Conservation (phyloP, 495 filamentous ascomycete genomes). For the Friedmanniomyces endolithicus region DNA sequence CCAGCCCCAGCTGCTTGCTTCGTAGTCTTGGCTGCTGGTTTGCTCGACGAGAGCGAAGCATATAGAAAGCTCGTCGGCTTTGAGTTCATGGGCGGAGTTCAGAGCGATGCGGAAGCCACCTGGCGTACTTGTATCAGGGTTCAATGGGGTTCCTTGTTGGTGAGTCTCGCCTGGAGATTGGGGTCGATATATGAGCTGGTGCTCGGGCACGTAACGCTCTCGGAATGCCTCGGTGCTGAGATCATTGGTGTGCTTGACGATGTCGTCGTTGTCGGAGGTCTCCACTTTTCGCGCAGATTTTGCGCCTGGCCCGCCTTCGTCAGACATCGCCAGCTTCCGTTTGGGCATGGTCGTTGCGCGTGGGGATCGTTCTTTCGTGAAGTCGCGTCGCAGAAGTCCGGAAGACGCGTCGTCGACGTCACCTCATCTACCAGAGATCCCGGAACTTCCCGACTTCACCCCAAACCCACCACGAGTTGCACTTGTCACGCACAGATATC, state of each 20-base stretch:
- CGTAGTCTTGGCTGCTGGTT: slow-evolving; percentile 59
- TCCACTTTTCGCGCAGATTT: background rate
- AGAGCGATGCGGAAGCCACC: slow-evolving; percentile 32
- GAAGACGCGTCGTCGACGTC: too few species aligned
- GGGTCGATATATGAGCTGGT: background rate
- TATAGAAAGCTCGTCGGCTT: slow-evolving; percentile 41
- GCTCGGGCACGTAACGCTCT: background rate
- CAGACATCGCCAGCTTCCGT: background rate
- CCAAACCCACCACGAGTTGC: too few species aligned
- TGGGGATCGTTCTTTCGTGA: too few species aligned
- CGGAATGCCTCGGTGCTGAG: background rate
- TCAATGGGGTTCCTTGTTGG: slow-evolving; percentile 12
- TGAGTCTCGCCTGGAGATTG: slow-evolving; percentile 20
- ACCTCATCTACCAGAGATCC: too few species aligned
- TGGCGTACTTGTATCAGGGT: background rate
- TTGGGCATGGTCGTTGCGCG: background rate
- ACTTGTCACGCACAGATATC: too few species aligned
- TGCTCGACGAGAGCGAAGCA: slow-evolving; percentile 60
- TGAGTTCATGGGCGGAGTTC: slow-evolving; percentile 37
- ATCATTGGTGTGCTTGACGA: slow-evolving; percentile 4
- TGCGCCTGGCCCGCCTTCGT: background rate
- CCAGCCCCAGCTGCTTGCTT: slow-evolving; percentile 54
- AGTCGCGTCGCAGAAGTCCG: too few species aligned
- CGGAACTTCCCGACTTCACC: too few species aligned
- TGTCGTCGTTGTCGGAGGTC: background rate